Evolutionary conservation across 768 basidiomycete genomes (phyloP), one percentile per base, ranked within the genome.

Genomic region (Collybia sordida): DNA sequence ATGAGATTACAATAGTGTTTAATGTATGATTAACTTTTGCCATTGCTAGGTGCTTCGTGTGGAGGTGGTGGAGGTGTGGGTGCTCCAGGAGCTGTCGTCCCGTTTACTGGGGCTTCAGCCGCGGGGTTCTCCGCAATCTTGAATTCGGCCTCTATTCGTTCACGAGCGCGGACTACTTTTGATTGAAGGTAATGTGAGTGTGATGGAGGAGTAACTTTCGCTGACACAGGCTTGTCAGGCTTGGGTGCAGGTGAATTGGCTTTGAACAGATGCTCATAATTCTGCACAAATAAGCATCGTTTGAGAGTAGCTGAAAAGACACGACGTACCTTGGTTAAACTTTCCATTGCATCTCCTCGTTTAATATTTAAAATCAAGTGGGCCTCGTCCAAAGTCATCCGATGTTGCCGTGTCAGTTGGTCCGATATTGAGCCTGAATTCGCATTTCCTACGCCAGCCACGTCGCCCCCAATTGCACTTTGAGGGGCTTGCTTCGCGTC

Each of bases 321-420:
- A 23, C 25, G 23, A 64, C 73, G 60, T 62, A 90, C 95, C 79
- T 90, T 86, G 34, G 90, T 63, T 21, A 95, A 72, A 38, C 71
- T 75, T 63, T 93, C 87, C 62, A 88, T 64, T 0, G 73, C 60
- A 19, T 90, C 88, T 18, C 79, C 88, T 31, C 81, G 81, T 67
- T 93, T 95, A 18, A 82, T 72, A 66, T 99, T 98, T 54, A 99
- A 72, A 61, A 99, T 93, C 51, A 97, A 72, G 60, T 86, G 87
- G 17, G 96, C 97, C 72, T 99, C 97, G 58, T 98, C 95, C 58
- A 96, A 60, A 6, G 93, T 93, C 94, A 99, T 95, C 44, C 87
- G 84, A 61, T 93, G 85, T 55, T 90, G 82, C 56, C 87, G 81
- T 45, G 91, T 93, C 34, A 97, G 72, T 61, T 80, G 83, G 76